Base-by-base conservation (phyloP, 1,139 yeast genomes). In the Zhuliangozyma blackwelliae region DNA sequence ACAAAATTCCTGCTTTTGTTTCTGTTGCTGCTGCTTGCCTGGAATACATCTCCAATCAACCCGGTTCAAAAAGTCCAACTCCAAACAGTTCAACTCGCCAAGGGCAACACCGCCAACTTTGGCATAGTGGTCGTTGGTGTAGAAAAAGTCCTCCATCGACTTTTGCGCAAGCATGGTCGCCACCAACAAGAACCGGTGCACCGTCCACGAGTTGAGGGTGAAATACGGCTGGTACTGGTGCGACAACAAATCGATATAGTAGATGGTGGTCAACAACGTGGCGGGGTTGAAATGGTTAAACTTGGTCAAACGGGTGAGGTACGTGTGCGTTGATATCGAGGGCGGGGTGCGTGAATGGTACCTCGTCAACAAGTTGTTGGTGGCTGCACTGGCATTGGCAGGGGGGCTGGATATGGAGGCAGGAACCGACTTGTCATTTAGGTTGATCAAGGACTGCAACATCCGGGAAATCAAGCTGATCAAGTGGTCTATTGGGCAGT, bases 271-370 rank as follows among this genome's bases (percentile, higher is more conserved):
- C 36, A 92, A 65, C 28, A 92, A 64, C 2, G 90, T 85, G 7
- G 92, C 85, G 43, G 86, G 83, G 47, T 89, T 95, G 44, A 90
- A 68, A 35, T 88, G 80, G 45, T 95, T 89, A 61, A 86, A 92
- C 51, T 86, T 84, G 6, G 92, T 75, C 36, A 92, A 68, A 49
- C 98, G 74, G 32, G 80, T 62, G 32, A 92, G 63, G 51, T 92
- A 92, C 39, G 86, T 87, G 43, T 74, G 75, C 7, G 89, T 77
- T 2, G 96, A 82, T 33, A 92, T 92, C 19, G 77, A 76, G 0
- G 98, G 97, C 2, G 97, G 96, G 0, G 94, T 81, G 44, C 97
- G 63, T 5, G 97, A 89, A 57, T 92, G 98, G 56, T 90, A 92
- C 46, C 97, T 70, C 0, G 98, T 92, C 36, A 92, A 68, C 31